A percentile compares a stretch with the other conserved stretches of the same genome.
Conservation (phyloP, 768 basidiomycete genomes). For the Tylopilus balloui region DNA sequence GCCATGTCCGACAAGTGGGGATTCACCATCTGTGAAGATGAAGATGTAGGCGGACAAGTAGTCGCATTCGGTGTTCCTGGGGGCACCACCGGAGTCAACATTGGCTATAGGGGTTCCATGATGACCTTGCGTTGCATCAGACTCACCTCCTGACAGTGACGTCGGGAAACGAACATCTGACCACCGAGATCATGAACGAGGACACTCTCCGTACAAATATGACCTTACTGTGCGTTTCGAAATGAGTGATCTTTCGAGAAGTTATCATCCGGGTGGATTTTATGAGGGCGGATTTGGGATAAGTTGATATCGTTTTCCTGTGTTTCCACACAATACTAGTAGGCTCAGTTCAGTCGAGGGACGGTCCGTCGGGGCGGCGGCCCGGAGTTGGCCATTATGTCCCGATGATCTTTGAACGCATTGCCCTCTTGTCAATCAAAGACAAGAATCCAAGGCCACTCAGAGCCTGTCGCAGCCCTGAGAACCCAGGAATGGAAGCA, state of each 20-base stretch:
- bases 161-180: slow-evolving; percentile 91
- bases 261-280: slow-evolving; percentile 7
- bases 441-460: neutral
- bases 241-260: slow-evolving; percentile 47
- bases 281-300: neutral
- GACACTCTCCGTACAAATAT: neutral
- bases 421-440: neutral
- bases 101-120: neutral
- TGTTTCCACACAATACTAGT: neutral
- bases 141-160: slow-evolving; percentile 84
- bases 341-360: too few species aligned
- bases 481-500: too few species aligned
- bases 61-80: slow-evolving; percentile 92
- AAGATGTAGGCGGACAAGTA: slow-evolving; percentile 92
- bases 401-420: too few species aligned
- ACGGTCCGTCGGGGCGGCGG: slow-evolving; percentile 13
- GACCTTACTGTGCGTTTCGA: slow-evolving; percentile 53
- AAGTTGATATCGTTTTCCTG: neutral
- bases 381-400: slow-evolving; percentile 1
- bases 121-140: slow-evolving; percentile 77
- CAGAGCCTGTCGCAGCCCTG: too few species aligned
- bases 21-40: slow-evolving; percentile 60
- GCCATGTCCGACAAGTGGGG: slow-evolving; percentile 76
- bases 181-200: neutral
- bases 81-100: neutral